phyloP scores from a whole-genome alignment of 1,139 yeast species.

The Blastobotrys serpentis region DNA sequence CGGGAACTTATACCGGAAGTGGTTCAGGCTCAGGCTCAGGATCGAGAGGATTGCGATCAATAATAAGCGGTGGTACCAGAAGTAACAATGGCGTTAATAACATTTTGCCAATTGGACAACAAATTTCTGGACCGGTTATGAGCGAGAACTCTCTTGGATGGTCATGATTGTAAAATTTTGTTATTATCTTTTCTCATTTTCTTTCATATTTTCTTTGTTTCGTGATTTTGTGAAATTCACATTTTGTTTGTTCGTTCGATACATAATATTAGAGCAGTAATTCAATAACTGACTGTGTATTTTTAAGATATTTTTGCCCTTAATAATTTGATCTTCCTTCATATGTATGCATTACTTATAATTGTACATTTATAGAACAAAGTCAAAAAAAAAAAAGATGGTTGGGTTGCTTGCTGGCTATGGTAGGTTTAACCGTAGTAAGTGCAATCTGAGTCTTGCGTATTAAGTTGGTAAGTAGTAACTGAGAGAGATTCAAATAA shows the following conservation, averaged over 20 bases:
- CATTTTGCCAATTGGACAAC: constrained; percentile 31
- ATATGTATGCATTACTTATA: too few species aligned
- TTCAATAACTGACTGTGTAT: background rate
- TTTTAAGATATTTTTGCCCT: background rate
- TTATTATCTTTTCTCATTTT: constrained; percentile 1
- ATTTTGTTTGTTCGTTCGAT: constrained; percentile 5
- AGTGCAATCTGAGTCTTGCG: too few species aligned
- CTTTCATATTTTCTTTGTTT: background rate
- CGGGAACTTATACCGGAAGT: constrained; percentile 10
- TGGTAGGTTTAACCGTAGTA: too few species aligned
- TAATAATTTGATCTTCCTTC: too few species aligned
- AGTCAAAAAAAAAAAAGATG: too few species aligned
- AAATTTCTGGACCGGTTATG: constrained; percentile 42
- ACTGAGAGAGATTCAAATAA: too few species aligned
- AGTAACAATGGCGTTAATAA: constrained; percentile 21
- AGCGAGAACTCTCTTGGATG: constrained; percentile 44
- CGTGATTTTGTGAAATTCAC: constrained; percentile 3
- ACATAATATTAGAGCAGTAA: constrained; percentile 8
- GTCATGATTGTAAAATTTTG: constrained; percentile 30
- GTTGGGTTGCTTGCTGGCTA: too few species aligned
- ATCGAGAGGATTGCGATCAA: constrained; percentile 10
- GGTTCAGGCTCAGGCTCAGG: constrained; percentile 8
- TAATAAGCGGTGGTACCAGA: constrained; percentile 19
- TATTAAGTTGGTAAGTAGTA: too few species aligned
- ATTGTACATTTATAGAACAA: too few species aligned